Evolutionary conservation across 176 grass and related monocot genomes (phyloP).

Genomic region (Chloris gayana): DNA sequence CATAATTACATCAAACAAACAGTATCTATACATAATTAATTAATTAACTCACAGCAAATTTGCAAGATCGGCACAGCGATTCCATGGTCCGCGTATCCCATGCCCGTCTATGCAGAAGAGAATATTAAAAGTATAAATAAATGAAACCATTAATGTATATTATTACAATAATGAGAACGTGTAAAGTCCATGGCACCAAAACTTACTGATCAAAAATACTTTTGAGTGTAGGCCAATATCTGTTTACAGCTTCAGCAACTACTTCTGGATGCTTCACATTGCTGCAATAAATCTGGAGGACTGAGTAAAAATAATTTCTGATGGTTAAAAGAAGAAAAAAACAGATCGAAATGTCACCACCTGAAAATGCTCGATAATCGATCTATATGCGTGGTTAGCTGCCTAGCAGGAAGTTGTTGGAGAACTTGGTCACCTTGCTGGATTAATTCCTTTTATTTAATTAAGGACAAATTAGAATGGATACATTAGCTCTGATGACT

Average conservation of each 20-base stretch:
- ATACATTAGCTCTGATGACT: neutral
- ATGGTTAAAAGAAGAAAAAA: slow-evolving; percentile 4
- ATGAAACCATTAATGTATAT: slow-evolving; percentile 4
- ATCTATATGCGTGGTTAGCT: slow-evolving; percentile 88
- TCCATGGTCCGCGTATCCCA: slow-evolving; percentile 99
- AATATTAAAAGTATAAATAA: neutral
- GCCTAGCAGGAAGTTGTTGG: slow-evolving; percentile 75
- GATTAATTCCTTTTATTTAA: slow-evolving; percentile 72
- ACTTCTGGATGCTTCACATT: slow-evolving; percentile 91
- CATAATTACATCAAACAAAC: slow-evolving; percentile 36
- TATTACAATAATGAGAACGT: slow-evolving; percentile 27
- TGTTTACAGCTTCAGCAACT: slow-evolving; percentile 85
- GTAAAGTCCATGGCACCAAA: slow-evolving; percentile 12
- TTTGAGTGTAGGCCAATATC: slow-evolving; percentile 85
- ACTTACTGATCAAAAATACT: slow-evolving; percentile 91
- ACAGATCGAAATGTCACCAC: slow-evolving; percentile 42
- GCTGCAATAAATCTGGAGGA: slow-evolving; percentile 51
- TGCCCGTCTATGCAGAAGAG: slow-evolving; percentile 64
- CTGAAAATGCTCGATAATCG: slow-evolving; percentile 96
- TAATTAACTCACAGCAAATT: slow-evolving; percentile 89
- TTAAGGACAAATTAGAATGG: slow-evolving; percentile 39
- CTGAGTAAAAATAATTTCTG: slow-evolving; percentile 35
- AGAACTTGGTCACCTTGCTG: slow-evolving; percentile 76
- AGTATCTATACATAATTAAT: slow-evolving; percentile 24
- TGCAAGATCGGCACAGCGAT: slow-evolving; percentile 88